Percentiles rank a stretch among this genome's conserved stretches.
phyloP scores from a whole-genome alignment of 202 grass and related monocot genomes.

The Alloteropsis angusta region DNA sequence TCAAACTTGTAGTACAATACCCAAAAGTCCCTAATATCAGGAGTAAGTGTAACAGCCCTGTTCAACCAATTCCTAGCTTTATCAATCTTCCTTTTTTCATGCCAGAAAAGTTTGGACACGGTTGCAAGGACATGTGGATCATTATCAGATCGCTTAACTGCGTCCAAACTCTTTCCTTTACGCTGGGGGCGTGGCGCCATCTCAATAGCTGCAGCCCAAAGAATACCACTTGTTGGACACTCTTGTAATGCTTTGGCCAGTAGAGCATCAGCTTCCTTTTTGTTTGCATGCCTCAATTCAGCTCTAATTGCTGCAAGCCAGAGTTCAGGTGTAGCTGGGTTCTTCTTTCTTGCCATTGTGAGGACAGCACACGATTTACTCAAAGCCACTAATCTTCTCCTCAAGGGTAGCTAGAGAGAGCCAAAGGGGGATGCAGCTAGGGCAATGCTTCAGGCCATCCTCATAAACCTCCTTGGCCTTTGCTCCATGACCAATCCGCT shows the following conservation, averaged over 20 bases:
- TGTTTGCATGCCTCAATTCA: slow-evolving; percentile 70
- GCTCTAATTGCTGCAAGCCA: slow-evolving; percentile 82
- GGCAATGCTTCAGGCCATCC: slow-evolving; percentile 63
- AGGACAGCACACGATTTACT: slow-evolving; percentile 85
- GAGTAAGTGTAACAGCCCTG: slow-evolving; percentile 70
- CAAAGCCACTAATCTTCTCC: slow-evolving; percentile 74
- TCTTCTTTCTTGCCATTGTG: slow-evolving; percentile 85
- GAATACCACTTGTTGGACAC: slow-evolving; percentile 82
- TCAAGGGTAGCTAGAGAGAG: slow-evolving; percentile 71
- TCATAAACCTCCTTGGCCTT: slow-evolving; percentile 77
- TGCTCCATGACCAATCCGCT: slow-evolving; percentile 42
- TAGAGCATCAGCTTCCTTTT: slow-evolving; percentile 71
- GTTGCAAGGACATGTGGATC: slow-evolving; percentile 79
- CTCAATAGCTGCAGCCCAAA: slow-evolving; percentile 81
- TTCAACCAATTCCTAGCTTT: slow-evolving; percentile 82
- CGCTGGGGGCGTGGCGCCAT: slow-evolving; percentile 69
- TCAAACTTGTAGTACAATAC: slow-evolving; percentile 80
- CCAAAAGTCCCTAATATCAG: slow-evolving; percentile 84
- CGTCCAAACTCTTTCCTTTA: slow-evolving; percentile 70
- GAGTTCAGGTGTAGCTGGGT: slow-evolving; percentile 73
- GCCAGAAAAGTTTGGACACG: slow-evolving; percentile 85
- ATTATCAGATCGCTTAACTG: slow-evolving; percentile 63
- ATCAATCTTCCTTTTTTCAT: slow-evolving; percentile 77
- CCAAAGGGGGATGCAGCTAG: slow-evolving; percentile 70
- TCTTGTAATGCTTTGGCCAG: slow-evolving; percentile 86